These are phyloP conservation scores for Plantago coronopus DNA, from an alignment of 305 asterid genomes.

Conservation along the genomic window DNA sequence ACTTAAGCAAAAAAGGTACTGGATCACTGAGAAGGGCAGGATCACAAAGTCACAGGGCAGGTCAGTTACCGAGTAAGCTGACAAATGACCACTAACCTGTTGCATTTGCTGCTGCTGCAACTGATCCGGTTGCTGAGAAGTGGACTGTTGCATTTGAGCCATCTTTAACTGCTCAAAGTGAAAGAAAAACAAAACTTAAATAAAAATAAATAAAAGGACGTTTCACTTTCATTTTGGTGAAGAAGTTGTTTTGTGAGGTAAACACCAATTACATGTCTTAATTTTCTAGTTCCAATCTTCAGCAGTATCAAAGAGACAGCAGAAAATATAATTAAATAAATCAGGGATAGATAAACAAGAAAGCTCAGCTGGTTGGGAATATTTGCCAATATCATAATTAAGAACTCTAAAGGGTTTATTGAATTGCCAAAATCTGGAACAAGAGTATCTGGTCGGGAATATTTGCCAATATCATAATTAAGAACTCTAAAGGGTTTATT, in stretches of 20 bases:
- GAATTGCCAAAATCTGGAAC: neutral
- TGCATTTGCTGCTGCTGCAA: constrained; percentile 75
- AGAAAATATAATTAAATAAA: neutral
- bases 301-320: neutral
- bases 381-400: no score
- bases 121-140: constrained; percentile 91
- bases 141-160: constrained; percentile 83
- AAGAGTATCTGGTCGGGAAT: no score
- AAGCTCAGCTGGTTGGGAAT: no score
- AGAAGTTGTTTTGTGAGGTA: neutral
- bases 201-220: neutral
- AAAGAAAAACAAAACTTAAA: constrained; percentile 3
- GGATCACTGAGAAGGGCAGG: neutral
- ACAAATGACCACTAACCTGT: constrained; percentile 44
- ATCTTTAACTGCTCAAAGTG: constrained; percentile 62
- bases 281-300: neutral
- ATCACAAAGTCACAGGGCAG: constrained; percentile 4
- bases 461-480: no score
- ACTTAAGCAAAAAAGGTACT: neutral
- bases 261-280: no score
- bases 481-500: no score
- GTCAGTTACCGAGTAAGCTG: no score
- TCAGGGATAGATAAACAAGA: no score
- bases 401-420: no score
- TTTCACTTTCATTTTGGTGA: neutral